phyloP scores from a whole-genome alignment of 177 flowering plant species.

The Vitis hybrid region DNA sequence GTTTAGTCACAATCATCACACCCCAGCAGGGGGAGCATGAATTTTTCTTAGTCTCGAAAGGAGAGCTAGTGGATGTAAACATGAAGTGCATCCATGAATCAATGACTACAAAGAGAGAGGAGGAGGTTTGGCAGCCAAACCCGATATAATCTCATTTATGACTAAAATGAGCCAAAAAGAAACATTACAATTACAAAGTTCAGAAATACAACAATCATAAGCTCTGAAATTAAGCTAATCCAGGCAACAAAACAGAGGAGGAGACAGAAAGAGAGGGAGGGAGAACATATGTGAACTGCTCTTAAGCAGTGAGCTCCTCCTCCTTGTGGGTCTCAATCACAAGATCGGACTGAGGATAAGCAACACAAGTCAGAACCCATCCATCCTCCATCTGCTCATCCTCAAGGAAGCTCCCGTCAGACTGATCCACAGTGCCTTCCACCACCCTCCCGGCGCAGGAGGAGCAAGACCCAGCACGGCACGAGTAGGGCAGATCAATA shows the following conservation, averaged over 20 bases:
- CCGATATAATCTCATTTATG: constrained; percentile 5
- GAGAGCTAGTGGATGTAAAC: too few species aligned
- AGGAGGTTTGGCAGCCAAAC: background rate
- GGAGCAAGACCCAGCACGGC: constrained; percentile 91
- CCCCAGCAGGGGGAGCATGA: too few species aligned
- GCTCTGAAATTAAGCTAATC: too few species aligned
- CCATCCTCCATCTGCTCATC: constrained; percentile 61
- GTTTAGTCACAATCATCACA: too few species aligned
- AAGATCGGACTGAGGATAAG: constrained; percentile 49
- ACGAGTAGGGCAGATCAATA: constrained; percentile 73
- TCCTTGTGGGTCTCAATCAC: constrained; percentile 77
- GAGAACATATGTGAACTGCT: too few species aligned
- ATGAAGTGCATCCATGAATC: too few species aligned
- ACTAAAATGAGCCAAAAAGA: constrained; percentile 6
- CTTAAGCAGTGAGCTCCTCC: constrained; percentile 44
- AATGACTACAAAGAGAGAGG: background rate
- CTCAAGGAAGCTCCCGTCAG: constrained; percentile 64
- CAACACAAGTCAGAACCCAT: constrained; percentile 69
- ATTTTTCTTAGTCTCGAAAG: too few species aligned
- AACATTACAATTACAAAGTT: background rate
- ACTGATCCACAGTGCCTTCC: constrained; percentile 55
- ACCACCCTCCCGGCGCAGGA: constrained; percentile 69
- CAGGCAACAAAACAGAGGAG: background rate
- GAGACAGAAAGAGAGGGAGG: too few species aligned
- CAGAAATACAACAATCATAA: background rate